phyloP scores from a whole-genome alignment of 2,329 filamentous ascomycete genomes.

The Penicillium sp. region DNA sequence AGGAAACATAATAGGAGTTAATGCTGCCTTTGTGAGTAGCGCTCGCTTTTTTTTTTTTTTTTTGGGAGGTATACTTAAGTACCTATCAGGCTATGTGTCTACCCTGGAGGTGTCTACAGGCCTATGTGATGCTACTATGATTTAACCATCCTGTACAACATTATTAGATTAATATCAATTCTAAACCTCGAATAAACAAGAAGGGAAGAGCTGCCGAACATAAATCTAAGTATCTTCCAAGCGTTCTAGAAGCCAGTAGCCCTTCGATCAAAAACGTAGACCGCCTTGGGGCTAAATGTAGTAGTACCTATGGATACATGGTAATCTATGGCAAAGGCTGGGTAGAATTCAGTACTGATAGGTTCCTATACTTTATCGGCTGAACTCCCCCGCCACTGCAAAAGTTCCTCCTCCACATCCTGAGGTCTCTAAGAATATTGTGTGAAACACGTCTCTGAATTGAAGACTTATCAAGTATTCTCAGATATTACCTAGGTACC shows the following conservation, averaged over 20 bases:
- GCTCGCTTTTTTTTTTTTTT: too few species aligned
- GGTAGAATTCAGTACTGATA: not conserved
- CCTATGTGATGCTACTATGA: too few species aligned
- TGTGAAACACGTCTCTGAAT: not conserved
- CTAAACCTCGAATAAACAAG: not conserved
- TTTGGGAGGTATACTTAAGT: not conserved
- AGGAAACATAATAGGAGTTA: too few species aligned
- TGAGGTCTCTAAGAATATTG: too few species aligned
- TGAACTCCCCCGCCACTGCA: slow-evolving; percentile 7
- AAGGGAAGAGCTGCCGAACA: not conserved
- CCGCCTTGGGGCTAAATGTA: slow-evolving; percentile 6
- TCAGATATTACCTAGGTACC: not conserved
- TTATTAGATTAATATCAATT: not conserved
- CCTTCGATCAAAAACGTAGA: not conserved
- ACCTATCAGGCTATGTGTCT: not conserved
- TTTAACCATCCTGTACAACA: too few species aligned
- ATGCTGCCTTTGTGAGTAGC: too few species aligned
- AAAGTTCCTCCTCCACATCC: slow-evolving; percentile 5
- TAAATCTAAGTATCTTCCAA: not conserved
- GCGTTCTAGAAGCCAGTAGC: not conserved
- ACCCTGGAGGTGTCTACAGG: not conserved
- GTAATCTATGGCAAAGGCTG: not conserved
- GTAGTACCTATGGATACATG: not conserved
- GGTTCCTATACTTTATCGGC: slow-evolving; percentile 6
- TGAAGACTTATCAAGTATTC: not conserved